These are phyloP conservation scores for Trichoderma sp. DNA, from an alignment of 2,329 filamentous ascomycete genomes.

Conservation along the genomic window DNA sequence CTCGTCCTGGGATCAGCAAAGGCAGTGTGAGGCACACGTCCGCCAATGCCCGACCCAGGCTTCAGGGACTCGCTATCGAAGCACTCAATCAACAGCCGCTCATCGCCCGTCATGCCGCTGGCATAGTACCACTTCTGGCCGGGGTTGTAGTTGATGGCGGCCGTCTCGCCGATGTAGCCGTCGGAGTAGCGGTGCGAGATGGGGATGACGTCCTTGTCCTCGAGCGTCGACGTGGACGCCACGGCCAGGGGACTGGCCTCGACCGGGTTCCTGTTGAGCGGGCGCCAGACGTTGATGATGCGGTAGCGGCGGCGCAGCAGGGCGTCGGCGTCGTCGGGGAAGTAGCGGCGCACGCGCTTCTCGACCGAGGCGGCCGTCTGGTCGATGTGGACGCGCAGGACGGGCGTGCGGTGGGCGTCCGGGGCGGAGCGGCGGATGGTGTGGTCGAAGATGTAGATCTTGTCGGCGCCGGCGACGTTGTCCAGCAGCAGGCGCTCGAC, in stretches of 20 bases:
- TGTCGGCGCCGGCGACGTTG: constrained; percentile 61
- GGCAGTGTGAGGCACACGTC: constrained; percentile 67
- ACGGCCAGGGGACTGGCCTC: constrained; percentile 67
- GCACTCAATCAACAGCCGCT: constrained; percentile 75
- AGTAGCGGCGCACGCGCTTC: constrained; percentile 65
- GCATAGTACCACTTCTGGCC: constrained; percentile 75
- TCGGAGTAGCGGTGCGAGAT: constrained; percentile 69
- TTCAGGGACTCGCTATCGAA: constrained; percentile 63
- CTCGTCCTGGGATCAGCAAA: constrained; percentile 74
- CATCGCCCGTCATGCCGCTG: constrained; percentile 70
- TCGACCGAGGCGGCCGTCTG: constrained; percentile 67
- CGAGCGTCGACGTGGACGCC: constrained; percentile 60
- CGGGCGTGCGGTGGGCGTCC: constrained; percentile 61
- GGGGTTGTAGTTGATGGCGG: constrained; percentile 59
- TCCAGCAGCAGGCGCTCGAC: constrained; percentile 68
- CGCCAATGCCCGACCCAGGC: constrained; percentile 49
- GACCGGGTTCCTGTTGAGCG: constrained; percentile 56
- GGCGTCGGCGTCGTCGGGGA: constrained; percentile 64
- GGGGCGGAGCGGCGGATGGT: constrained; percentile 70
- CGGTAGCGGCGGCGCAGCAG: constrained; percentile 69
- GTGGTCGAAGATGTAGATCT: constrained; percentile 79
- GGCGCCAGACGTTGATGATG: constrained; percentile 85
- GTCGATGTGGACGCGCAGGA: constrained; percentile 75
- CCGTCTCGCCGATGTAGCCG: constrained; percentile 69
- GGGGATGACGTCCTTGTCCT: constrained; percentile 62